Evolutionary conservation across 2,329 filamentous ascomycete genomes (phyloP).

Genomic region (Fusarium sp.): DNA sequence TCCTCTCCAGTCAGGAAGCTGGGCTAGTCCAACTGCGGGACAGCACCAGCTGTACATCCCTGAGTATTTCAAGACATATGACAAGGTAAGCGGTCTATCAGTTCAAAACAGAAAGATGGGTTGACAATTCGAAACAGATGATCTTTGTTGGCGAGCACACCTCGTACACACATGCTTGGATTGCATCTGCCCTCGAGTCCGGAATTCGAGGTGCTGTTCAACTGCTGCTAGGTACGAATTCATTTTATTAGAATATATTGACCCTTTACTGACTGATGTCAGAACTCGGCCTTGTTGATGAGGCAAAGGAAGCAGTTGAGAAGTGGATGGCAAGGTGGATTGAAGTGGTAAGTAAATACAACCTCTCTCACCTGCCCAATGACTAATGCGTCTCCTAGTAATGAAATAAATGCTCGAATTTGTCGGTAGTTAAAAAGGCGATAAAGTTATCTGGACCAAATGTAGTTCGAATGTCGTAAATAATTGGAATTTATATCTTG

Average conservation of each 20-base stretch:
- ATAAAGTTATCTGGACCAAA: too few species aligned
- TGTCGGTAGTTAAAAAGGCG: too few species aligned
- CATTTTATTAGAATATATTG: rapidly evolving
- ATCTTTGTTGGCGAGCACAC: slow-evolving; percentile 29
- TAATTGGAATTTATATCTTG: too few species aligned
- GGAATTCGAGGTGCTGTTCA: slow-evolving; percentile 16
- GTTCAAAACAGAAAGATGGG: rapidly evolving
- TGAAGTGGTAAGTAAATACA: neutral
- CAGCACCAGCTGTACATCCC: slow-evolving; percentile 24
- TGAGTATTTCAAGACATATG: slow-evolving; percentile 20
- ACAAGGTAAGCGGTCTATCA: neutral
- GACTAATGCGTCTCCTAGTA: neutral
- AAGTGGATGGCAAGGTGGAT: slow-evolving; percentile 34
- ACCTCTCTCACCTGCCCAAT: rapidly evolving
- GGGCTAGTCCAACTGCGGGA: slow-evolving; percentile 18
- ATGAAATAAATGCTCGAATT: neutral
- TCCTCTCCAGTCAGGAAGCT: slow-evolving; percentile 20
- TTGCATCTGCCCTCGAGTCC: slow-evolving; percentile 15
- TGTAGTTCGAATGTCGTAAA: too few species aligned
- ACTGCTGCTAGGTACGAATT: neutral
- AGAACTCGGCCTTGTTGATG: slow-evolving; percentile 22
- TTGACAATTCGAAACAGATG: neutral
- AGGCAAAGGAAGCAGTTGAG: slow-evolving; percentile 10
- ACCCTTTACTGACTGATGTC: rapidly evolving
- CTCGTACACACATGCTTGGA: slow-evolving; percentile 21